Conservation (phyloP, 257 asterid species). For the Nicotiana tabacum region DNA sequence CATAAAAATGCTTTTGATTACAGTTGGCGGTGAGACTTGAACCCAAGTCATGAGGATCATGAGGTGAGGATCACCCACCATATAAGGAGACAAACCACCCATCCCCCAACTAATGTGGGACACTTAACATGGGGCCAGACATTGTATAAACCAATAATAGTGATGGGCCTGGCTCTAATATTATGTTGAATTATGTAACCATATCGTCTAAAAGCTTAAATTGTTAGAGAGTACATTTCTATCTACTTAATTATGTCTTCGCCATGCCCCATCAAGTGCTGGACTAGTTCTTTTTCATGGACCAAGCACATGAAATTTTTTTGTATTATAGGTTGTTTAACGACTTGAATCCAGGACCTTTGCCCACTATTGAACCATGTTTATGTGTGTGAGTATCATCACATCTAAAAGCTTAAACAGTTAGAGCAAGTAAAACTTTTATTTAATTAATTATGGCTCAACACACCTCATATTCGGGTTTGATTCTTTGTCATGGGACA, state of each 20-base stretch:
- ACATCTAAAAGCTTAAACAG: background rate
- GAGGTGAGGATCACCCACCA: background rate
- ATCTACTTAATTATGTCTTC: background rate
- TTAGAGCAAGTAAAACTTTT: background rate
- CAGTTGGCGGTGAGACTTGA: background rate
- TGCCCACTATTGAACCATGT: background rate
- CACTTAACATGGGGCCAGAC: background rate
- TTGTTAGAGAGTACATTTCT: background rate
- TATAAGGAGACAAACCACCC: background rate
- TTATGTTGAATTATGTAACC: background rate
- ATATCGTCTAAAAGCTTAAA: background rate
- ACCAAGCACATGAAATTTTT: background rate
- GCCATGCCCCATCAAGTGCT: background rate
- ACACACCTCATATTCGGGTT: background rate
- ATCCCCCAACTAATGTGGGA: background rate
- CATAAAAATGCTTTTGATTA: background rate
- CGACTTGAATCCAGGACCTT: background rate
- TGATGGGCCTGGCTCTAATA: background rate
- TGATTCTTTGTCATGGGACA: background rate
- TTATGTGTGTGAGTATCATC: background rate
- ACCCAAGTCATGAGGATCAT: background rate
- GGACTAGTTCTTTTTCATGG: background rate
- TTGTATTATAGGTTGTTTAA: no score
- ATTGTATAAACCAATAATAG: background rate
- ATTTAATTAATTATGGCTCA: background rate